Percentiles rank a stretch among this genome's conserved stretches.
phyloP scores from a whole-genome alignment of 495 filamentous ascomycete genomes.

The Penicillium ochrochloron region DNA sequence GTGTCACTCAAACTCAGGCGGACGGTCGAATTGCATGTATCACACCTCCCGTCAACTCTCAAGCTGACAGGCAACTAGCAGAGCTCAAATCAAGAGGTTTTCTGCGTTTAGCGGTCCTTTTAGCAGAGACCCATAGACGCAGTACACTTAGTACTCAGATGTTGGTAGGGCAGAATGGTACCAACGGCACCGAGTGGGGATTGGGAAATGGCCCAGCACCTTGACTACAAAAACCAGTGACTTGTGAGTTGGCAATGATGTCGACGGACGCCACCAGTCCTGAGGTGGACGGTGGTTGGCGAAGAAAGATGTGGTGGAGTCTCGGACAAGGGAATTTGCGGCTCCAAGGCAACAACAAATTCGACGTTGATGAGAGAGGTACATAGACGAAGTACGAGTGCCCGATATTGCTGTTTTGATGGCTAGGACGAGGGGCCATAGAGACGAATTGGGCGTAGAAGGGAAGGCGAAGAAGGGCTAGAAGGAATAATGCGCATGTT shows the following conservation, averaged over 20 bases:
- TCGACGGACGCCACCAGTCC: slow-evolving; percentile 20
- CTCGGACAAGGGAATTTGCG: slow-evolving; percentile 19
- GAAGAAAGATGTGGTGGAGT: slow-evolving; percentile 18
- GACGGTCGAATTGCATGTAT: not conserved
- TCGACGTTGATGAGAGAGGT: not conserved
- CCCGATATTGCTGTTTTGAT: not conserved
- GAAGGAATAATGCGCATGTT: not conserved
- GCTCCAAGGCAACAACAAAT: slow-evolving; percentile 35
- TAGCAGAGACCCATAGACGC: not conserved
- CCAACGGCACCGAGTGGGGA: not conserved
- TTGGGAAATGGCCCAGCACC: not conserved
- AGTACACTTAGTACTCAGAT: too few species aligned
- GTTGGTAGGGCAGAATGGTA: not conserved
- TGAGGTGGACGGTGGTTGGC: slow-evolving; percentile 13
- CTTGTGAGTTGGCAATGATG: slow-evolving; percentile 28
- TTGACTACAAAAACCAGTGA: not conserved
- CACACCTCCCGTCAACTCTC: not conserved
- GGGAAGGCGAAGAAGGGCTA: not conserved
- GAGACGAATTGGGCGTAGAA: not conserved
- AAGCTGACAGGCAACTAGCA: not conserved
- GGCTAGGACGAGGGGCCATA: not conserved
- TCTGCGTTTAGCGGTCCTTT: not conserved
- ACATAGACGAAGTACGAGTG: not conserved
- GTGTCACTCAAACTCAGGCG: not conserved
- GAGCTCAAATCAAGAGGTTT: not conserved